Conservation (phyloP, 768 basidiomycete species). For the Trametes sanguinea region DNA sequence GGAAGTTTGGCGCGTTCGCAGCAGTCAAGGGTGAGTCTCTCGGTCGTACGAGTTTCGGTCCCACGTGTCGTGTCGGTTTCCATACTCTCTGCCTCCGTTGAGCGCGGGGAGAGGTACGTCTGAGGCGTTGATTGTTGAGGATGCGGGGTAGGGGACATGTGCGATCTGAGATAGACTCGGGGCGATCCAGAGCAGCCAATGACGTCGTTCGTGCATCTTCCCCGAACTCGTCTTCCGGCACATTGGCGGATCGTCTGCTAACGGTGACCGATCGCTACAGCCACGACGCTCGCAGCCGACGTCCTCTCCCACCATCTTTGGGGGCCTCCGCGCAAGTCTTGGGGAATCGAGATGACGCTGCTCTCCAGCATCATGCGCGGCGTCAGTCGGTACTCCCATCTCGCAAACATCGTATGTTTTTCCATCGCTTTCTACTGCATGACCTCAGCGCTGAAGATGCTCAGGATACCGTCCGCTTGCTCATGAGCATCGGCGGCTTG, state of each 20-base stretch:
- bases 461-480: slow-evolving; percentile 51
- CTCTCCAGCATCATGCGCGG: slow-evolving; percentile 85
- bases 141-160: slow-evolving; percentile 5
- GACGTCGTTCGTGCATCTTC: not conserved
- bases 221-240: slow-evolving; percentile 30
- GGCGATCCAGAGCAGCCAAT: not conserved
- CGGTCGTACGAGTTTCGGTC: not conserved
- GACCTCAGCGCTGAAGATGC: not conserved
- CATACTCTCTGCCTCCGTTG: not conserved
- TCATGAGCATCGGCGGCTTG: slow-evolving; percentile 80
- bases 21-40: slow-evolving; percentile 60
- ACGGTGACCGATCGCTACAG: slow-evolving; percentile 28
- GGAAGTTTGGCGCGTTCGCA: slow-evolving; percentile 56
- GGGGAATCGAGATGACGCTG: slow-evolving; percentile 95
- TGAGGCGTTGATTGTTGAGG: not conserved
- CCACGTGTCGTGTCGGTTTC: not conserved
- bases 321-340: slow-evolving; percentile 87
- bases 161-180: slow-evolving; percentile 6
- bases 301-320: slow-evolving; percentile 78
- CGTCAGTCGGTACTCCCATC: slow-evolving; percentile 73
- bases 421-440: not conserved
- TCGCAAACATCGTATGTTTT: slow-evolving; percentile 76
- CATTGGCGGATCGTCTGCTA: slow-evolving; percentile 37
- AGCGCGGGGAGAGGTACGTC: not conserved
- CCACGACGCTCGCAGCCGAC: slow-evolving; percentile 56